Evolutionary conservation across 768 basidiomycete species (phyloP).

Genomic region (Leccinum truebloodii): DNA sequence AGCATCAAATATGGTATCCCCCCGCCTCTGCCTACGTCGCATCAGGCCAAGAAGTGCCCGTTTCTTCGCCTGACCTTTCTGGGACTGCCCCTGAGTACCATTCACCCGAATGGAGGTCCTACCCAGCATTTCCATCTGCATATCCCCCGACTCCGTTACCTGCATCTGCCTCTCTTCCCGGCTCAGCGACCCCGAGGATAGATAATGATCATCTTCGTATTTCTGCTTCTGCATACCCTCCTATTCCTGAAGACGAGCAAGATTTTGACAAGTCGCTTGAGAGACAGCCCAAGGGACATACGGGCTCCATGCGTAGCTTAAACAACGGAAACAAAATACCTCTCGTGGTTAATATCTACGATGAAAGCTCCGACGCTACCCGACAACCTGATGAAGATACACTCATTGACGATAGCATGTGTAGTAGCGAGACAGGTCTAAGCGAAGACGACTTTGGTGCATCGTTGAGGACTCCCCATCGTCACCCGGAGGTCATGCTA

Average conservation of each 20-base stretch:
- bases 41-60: constrained; percentile 16
- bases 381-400: constrained; percentile 22
- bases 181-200: constrained; percentile 9
- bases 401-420: constrained; percentile 27
- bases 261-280: constrained; percentile 74
- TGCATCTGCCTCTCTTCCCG: constrained; percentile 36
- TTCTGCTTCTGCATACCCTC: constrained; percentile 21
- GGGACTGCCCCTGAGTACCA: constrained; percentile 35
- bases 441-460: constrained; percentile 61
- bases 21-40: constrained; percentile 45
- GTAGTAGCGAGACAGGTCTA: constrained; percentile 26
- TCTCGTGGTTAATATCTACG: constrained; percentile 41
- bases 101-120: constrained; percentile 72
- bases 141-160: constrained; percentile 72
- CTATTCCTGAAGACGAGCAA: constrained; percentile 49
- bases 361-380: constrained; percentile 4
- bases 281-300: constrained; percentile 60
- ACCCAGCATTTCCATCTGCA: constrained; percentile 75
- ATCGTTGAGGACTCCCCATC: constrained; percentile 65
- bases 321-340: constrained; percentile 49
- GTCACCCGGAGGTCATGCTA: constrained; percentile 23
- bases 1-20: constrained; percentile 62
- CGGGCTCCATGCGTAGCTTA: constrained; percentile 59
- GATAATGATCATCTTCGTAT: constrained; percentile 3
- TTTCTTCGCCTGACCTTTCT: constrained; percentile 9